Evolutionary conservation across 2,329 filamentous ascomycete genomes (phyloP).

Genomic region (Beauveria asiatica): DNA sequence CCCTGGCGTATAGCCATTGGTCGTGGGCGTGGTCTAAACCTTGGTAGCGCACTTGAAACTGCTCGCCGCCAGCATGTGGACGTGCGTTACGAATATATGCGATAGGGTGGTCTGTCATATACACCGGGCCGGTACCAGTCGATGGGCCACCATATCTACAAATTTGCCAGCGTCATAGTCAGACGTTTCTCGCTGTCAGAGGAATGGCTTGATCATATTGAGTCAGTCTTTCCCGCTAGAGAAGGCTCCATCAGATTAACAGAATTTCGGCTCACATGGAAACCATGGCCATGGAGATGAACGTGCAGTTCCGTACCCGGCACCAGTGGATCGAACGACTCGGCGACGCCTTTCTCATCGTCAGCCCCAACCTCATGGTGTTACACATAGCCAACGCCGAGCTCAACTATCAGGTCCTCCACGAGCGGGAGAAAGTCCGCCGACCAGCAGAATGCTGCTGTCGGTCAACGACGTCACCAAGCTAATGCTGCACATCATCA

Average conservation of each 20-base stretch:
- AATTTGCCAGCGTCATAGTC: slow-evolving; percentile 34
- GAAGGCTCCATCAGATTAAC: background rate
- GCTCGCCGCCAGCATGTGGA: no score
- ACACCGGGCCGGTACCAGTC: no score
- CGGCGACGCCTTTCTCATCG: slow-evolving; percentile 58
- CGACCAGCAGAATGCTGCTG: slow-evolving; percentile 35
- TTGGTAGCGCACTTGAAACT: no score
- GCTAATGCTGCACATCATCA: slow-evolving; percentile 46
- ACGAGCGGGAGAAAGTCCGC: slow-evolving; percentile 42
- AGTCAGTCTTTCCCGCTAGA: slow-evolving; percentile 36
- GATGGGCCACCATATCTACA: background rate
- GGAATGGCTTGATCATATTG: slow-evolving; percentile 49
- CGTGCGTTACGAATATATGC: no score
- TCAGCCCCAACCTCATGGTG: slow-evolving; percentile 44
- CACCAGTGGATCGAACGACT: slow-evolving; percentile 49
- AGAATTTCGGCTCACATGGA: background rate
- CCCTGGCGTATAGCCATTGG: no score
- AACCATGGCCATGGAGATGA: slow-evolving; percentile 43
- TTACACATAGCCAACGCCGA: slow-evolving; percentile 56
- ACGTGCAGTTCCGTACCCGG: slow-evolving; percentile 50
- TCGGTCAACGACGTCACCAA: slow-evolving; percentile 58
- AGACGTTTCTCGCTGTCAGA: slow-evolving; percentile 40
- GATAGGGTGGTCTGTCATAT: no score
- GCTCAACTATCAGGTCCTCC: slow-evolving; percentile 56
- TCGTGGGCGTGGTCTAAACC: no score